Conservation (phyloP, 768 basidiomycete species). For the Lanmaoa rubissima region DNA sequence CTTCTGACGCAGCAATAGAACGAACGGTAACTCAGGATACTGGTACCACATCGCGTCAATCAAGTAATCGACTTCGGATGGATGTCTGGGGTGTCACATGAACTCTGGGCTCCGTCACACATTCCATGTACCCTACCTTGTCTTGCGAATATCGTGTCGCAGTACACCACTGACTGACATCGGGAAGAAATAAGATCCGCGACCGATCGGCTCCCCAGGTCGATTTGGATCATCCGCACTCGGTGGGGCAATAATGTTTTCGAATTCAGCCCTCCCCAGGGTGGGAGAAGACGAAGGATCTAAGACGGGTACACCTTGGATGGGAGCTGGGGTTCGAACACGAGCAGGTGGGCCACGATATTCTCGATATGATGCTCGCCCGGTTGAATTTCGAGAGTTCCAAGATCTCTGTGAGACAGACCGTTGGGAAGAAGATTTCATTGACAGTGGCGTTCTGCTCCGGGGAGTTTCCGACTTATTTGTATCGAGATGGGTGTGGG, state of each 20-base stretch:
- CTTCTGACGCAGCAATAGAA: background rate
- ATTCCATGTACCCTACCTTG: conserved; percentile 7
- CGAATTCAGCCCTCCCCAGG: background rate
- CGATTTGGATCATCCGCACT: background rate
- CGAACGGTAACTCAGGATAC: conserved; percentile 22
- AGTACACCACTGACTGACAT: conserved; percentile 12
- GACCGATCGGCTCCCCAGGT: conserved; percentile 3
- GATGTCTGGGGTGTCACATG: conserved; percentile 5
- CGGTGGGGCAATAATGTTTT: conserved; percentile 6
- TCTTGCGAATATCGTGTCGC: conserved; percentile 5
- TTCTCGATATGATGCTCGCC: conserved; percentile 22
- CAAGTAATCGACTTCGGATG: background rate
- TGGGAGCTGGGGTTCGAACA: conserved; percentile 5
- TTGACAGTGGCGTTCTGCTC: conserved; percentile 8
- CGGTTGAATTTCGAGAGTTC: conserved; percentile 16
- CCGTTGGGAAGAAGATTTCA: conserved; percentile 15
- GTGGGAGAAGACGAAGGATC: background rate
- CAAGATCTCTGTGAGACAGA: conserved; percentile 17
- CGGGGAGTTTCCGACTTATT: background rate
- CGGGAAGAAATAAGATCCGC: conserved; percentile 10
- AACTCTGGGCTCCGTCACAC: background rate
- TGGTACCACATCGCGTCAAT: conserved; percentile 17
- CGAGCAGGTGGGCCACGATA: conserved; percentile 17
- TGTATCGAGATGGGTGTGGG: background rate
- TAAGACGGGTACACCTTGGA: background rate